Evolutionary conservation across 176 grass and related monocot species (phyloP).

Genomic region (Hsuehochloa calcarea): DNA sequence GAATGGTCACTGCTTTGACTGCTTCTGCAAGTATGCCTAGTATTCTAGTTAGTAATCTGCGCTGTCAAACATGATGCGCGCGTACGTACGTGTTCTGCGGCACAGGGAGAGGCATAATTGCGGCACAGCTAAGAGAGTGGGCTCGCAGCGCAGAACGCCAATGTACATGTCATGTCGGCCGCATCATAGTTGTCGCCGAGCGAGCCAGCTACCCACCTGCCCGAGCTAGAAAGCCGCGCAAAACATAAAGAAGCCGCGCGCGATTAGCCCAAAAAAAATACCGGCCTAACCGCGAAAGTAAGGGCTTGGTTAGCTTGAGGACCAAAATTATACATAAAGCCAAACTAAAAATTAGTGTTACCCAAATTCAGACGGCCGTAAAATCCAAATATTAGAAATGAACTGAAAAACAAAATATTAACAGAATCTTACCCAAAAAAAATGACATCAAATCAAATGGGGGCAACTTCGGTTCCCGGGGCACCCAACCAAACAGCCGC

Average conservation of each 20-base stretch:
- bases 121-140: background rate
- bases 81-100: background rate
- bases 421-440: no score
- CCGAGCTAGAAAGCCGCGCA: background rate
- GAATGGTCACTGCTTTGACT: background rate
- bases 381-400: no score
- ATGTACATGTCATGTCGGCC: background rate
- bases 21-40: background rate
- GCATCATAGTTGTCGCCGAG: slow-evolving; percentile 39
- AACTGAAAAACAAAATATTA: no score
- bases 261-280: background rate
- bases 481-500: no score
- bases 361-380: no score
- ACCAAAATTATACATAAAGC: no score
- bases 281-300: background rate
- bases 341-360: no score
- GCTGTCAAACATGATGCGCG: no score
- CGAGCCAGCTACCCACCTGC: background rate
- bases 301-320: no score
- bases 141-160: background rate
- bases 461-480: no score
- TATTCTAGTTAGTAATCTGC: no score
- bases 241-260: background rate
- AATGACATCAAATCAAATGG: no score
- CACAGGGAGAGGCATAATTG: background rate